Conservation (phyloP, 2,329 filamentous ascomycete genomes). For the Alternaria triticina region DNA sequence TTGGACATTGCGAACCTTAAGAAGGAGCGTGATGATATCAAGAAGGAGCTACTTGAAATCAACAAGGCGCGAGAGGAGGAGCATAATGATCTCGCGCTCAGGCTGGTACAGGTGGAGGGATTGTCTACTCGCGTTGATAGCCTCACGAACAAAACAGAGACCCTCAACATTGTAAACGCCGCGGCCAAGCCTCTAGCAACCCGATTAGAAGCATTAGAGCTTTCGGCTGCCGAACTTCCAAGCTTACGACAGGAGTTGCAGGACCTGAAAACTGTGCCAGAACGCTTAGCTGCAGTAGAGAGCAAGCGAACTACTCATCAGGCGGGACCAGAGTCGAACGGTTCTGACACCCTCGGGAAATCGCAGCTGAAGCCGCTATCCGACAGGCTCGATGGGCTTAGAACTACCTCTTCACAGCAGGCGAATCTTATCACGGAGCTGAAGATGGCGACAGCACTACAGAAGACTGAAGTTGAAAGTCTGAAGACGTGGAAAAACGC, state of each 20-base stretch:
- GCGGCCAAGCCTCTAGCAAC: background rate
- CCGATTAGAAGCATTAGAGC: background rate
- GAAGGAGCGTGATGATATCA: constrained; percentile 9
- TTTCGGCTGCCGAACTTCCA: background rate
- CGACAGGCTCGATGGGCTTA: background rate
- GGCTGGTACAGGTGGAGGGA: background rate
- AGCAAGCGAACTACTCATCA: background rate
- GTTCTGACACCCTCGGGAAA: background rate
- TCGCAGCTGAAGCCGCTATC: background rate
- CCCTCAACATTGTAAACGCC: background rate
- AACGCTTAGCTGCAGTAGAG: background rate
- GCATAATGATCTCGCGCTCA: background rate
- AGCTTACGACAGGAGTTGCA: background rate
- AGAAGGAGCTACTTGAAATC: constrained; percentile 4
- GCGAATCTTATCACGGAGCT: background rate
- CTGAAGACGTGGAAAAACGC: background rate
- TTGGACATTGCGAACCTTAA: constrained; percentile 10
- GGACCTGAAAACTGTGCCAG: background rate
- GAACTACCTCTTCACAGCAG: background rate
- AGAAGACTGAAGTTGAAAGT: background rate
- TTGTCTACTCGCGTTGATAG: background rate
- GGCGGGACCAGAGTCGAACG: background rate
- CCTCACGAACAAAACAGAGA: background rate
- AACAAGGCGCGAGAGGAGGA: background rate
- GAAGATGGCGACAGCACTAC: background rate